These are phyloP conservation scores for Sphaerulina vaccinii DNA, from an alignment of 2,329 filamentous ascomycete genomes.

Conservation along the genomic window DNA sequence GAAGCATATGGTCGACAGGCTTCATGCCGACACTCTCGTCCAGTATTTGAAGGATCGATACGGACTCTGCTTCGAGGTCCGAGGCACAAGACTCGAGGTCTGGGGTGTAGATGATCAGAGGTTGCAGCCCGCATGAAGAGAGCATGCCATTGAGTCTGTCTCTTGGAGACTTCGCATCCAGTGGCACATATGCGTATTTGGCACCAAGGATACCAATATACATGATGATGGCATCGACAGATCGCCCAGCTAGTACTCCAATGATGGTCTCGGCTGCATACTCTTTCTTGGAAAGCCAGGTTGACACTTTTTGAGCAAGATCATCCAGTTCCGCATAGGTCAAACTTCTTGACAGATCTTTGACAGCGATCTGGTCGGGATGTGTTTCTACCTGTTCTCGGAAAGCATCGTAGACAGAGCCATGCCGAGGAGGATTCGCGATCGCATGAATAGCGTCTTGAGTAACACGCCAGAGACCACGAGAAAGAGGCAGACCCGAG, in stretches of 20 bases:
- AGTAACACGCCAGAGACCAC: background rate
- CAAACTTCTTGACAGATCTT: conserved; percentile 3
- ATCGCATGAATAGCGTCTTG: background rate
- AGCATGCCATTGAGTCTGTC: conserved; percentile 4
- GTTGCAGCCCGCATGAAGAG: background rate
- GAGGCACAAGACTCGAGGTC: background rate
- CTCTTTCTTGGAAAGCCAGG: conserved; percentile 1
- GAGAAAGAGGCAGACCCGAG: background rate
- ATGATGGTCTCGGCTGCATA: conserved; percentile 7
- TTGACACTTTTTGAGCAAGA: conserved; percentile 2
- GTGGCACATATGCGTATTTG: conserved; percentile 8
- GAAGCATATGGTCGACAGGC: conserved; percentile 4
- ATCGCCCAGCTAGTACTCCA: conserved; percentile 8
- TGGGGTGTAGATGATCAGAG: conserved; percentile 1
- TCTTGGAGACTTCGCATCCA: conserved; percentile 7
- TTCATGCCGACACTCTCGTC: background rate
- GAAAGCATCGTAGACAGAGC: conserved; percentile 5
- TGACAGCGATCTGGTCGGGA: conserved; percentile 8
- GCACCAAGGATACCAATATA: conserved; percentile 14
- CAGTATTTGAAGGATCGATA: background rate
- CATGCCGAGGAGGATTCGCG: background rate
- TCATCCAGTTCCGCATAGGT: conserved; percentile 8
- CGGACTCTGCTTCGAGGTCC: background rate
- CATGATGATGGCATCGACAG: background rate
- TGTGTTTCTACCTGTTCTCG: background rate